Base-by-base conservation (phyloP, 257 asterid genomes). In the Nicotiana sylvestris region DNA sequence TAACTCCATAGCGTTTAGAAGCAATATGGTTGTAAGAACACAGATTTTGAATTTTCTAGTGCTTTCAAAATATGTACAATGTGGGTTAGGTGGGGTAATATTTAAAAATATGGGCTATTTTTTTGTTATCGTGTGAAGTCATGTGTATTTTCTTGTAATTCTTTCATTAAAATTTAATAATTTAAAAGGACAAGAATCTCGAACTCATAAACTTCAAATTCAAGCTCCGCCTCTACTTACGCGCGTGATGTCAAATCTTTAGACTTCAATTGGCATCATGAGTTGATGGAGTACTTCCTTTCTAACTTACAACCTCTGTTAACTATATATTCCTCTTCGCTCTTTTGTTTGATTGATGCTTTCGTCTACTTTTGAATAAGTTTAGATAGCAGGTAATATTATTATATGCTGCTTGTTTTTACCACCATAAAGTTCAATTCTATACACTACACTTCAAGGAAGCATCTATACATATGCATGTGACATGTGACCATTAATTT, bases 181-280 rank as follows among this genome's bases (percentile, higher is more conserved):
- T 4, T 53, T 16, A 53, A 53, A 53, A 12, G n/a, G 0, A 16
- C 6, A 13, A 53, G 6, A 53, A 53, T 12, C 2, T 0, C n/a
- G 6, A 15, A 53, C 58, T 8, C 53, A 51, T 9, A 10, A n/a
- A 9, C 15, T 29, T 4, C 56, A 5, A 25, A 43, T 43, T 1
- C 3, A 7, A 0, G 0, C 49, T 43, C 2, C 3, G 0, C 0
- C 2, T 1, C 11, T 7, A 0, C 49, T 37, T 6, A 6, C 5
- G 0, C 0, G 43, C 9, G 16, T 58, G 55, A 69, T 60, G 56
- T 9, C 32, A 61, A n/a, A 21, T 61, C 66, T 61, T n/a, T 21
- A n/a, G 2, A 43, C 66, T 61, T 61, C 66, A 61, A 8, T 61
- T 43, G 49, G 49, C 49, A 1, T 43, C 49, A 8, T 0, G 49